Base-by-base conservation (phyloP, 495 filamentous ascomycete genomes). In the Aspergillus indologenus region DNA sequence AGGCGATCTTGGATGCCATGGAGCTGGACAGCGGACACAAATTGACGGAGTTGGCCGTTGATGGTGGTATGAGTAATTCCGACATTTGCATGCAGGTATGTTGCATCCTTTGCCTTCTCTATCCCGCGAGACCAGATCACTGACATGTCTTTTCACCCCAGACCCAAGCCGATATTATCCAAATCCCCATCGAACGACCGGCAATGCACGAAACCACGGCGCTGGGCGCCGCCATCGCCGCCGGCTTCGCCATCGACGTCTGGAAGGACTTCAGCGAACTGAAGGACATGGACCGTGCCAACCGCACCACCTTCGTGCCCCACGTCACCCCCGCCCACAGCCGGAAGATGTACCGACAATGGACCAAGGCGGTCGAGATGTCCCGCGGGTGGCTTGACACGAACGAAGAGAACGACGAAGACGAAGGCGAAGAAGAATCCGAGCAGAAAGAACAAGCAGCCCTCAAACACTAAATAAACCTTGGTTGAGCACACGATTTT, bases 1-100 rank as follows among this genome's bases (percentile, higher is more conserved):
- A 92, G 60, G 93, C 93, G 15, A 96, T 98, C 64, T 80, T 98
- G 44, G 87, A 94, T 65, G 92, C 93, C 57, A 98, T 98, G 92
- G 91, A 90, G 68, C 88, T 88, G 69, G 93, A 98, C 74, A 92
- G 87, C 51, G 85, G 85, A 45, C 87, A 93, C 66, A 84, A 84
- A 61, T 78, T 97, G 55, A 79, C 85, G 58, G 80, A 86, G 49
- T 81, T 98, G 43, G 89, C 89, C 42, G 93, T 98, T 23, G 93
- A 98, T 71, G 93, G 93, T 61, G 93, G 93, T 53, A 91, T 98
- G 87, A 92, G 88, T 61, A 94, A 91, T 71, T 95, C 91, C 11
- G 88, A 96, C 71, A 81, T 96, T 54, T 92, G 88, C 79, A 97
- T 98, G 93, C 93, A 96, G 79, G 83, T 86, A 73, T 54, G 79